A percentile compares a stretch with the other conserved stretches of the same genome.
Conservation (phyloP, 192 early-diverging fungal species). For the Glomus cerebriforme region DNA sequence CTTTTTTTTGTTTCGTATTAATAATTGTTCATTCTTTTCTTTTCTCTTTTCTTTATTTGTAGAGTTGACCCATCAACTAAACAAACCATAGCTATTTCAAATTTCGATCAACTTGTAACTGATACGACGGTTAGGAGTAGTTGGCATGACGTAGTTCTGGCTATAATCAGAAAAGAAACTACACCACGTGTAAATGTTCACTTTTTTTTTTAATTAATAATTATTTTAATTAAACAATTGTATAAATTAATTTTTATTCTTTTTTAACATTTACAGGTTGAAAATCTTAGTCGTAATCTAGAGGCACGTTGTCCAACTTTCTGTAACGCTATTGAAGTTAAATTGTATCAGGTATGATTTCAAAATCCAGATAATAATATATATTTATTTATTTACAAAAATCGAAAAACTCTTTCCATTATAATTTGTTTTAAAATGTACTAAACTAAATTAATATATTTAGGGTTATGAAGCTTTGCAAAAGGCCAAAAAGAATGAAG, state of each 20-base stretch:
- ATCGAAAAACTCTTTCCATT: no score
- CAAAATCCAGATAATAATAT: not conserved
- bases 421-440: not conserved
- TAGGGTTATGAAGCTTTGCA: constrained; percentile 32
- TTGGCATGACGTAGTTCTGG: constrained; percentile 31
- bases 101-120: constrained; percentile 13
- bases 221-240: not conserved
- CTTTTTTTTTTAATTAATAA: not conserved
- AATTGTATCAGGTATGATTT: constrained; percentile 24
- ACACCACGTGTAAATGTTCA: constrained; percentile 18
- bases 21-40: not conserved
- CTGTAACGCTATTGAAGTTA: constrained; percentile 24
- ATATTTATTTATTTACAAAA: no score
- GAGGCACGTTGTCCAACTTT: constrained; percentile 25
- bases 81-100: not conserved
- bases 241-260: not conserved
- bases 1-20: no score
- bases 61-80: not conserved
- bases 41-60: not conserved
- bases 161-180: constrained; percentile 29
- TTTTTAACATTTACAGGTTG: not conserved
- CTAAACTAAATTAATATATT: not conserved
- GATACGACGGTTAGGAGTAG: constrained; percentile 2
- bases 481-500: constrained; percentile 25
- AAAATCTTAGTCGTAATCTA: constrained; percentile 28